Base-by-base conservation (phyloP, 208 protist genomes). In the Strigomonas galati region DNA sequence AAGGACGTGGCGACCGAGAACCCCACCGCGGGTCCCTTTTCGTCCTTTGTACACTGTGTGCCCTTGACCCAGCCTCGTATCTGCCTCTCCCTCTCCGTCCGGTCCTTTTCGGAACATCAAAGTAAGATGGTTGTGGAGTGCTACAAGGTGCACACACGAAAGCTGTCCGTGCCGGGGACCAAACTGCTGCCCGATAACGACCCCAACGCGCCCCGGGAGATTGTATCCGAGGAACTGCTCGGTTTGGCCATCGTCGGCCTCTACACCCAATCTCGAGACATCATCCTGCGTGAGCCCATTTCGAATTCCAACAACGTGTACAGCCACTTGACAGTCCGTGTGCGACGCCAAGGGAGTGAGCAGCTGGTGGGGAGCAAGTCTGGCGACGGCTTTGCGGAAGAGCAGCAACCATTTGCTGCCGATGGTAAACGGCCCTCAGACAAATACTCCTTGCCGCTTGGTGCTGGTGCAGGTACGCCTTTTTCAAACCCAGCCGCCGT, bases 41-140 rank as follows among this genome's bases (percentile, higher is more conserved):
- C 89, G 10, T 91, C 85, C 3, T 95, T 84, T 75, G 81, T 95
- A 10, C 89, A 95, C 57, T 75, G 73, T n/a, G 74, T 95, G 21
- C 89, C 89, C 1, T 62, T 95, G 12, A 35, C 76, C 49, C 84
- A 86, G 65, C 56, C 70, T 3, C 52, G 62, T 17, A 95, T 95
- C 24, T 78, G 84, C 58, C 79, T 95, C 21, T 76, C 76, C 14
- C 91, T 95, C 61, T 62, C 67, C 49, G 79, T 95, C 23, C 76
- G 80, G 37, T 58, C 75, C 35, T 95, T 78, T 71, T 86, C 77
- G 19, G 79, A 82, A 60, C 75, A 89, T 7, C 78, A 60, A 35
- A 95, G 89, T 54, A 66, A 69, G 23, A 78, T 95, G 37, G 85
- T 95, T 12, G 75, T 95, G 30, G 85, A 89, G 37, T 81, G 82